These are phyloP conservation scores for Mycena floridula DNA, from an alignment of 768 basidiomycete species.

Conservation along the genomic window DNA sequence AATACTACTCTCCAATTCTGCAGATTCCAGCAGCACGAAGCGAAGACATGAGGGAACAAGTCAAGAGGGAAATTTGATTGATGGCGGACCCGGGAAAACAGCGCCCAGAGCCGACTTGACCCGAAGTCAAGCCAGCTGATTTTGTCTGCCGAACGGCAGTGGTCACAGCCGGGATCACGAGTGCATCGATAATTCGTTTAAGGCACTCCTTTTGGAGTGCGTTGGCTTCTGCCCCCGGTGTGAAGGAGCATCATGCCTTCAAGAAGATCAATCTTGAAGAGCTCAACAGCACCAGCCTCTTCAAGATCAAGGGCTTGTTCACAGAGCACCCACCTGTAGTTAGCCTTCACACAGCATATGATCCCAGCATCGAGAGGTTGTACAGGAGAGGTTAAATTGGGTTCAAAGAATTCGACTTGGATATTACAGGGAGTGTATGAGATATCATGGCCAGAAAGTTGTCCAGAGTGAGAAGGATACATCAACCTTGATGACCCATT, in stretches of 20 bases:
- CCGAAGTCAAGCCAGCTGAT: too few species aligned
- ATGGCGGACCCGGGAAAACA: too few species aligned
- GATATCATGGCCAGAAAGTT: slow-evolving; percentile 23
- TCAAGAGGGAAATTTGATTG: too few species aligned
- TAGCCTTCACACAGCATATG: slow-evolving; percentile 28
- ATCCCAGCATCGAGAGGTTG: slow-evolving; percentile 32
- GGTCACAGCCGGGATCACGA: too few species aligned
- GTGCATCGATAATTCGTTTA: too few species aligned
- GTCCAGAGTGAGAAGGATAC: slow-evolving; percentile 27
- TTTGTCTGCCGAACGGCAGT: too few species aligned
- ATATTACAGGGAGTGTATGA: slow-evolving; percentile 17
- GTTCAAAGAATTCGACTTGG: slow-evolving; percentile 22
- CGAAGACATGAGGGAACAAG: too few species aligned
- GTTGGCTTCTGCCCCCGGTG: too few species aligned
- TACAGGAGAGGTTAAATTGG: slow-evolving; percentile 29
- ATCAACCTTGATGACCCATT: slow-evolving; percentile 12
- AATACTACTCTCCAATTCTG: too few species aligned
- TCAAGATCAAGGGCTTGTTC: slow-evolving; percentile 22
- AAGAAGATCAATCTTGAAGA: slow-evolving; percentile 31
- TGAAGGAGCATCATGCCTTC: slow-evolving; percentile 25
- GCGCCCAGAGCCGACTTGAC: too few species aligned
- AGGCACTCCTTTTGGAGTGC: too few species aligned
- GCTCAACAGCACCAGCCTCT: slow-evolving; percentile 21
- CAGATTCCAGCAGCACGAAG: too few species aligned
- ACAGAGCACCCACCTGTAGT: slow-evolving; percentile 24